These are phyloP conservation scores for Ogataea degrootiae DNA, from an alignment of 805 yeast genomes.

Conservation along the genomic window DNA sequence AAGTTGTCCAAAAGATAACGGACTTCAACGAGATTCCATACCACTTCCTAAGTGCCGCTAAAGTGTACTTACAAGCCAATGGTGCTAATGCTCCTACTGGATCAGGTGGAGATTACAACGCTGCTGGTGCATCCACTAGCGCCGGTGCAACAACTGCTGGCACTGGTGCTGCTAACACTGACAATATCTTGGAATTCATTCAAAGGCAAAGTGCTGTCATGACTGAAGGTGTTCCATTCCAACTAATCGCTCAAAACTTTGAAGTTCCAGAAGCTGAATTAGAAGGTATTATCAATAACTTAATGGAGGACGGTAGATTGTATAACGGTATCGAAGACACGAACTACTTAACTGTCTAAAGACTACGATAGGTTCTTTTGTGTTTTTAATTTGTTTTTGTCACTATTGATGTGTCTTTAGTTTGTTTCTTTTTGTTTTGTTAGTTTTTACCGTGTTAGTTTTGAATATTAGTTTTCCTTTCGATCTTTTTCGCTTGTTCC, in stretches of 20 bases:
- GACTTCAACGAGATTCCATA: constrained; percentile 67
- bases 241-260: constrained; percentile 54
- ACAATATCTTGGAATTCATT: constrained; percentile 44
- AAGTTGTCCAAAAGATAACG: constrained; percentile 49
- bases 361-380: constrained; percentile 1
- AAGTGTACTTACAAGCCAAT: constrained; percentile 50
- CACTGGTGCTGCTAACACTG: constrained; percentile 27
- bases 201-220: constrained; percentile 48
- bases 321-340: constrained; percentile 69
- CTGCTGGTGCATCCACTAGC: constrained; percentile 21
- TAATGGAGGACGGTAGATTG: constrained; percentile 64
- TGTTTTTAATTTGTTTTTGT: constrained; percentile 12
- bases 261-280: constrained; percentile 46
- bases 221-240: constrained; percentile 75
- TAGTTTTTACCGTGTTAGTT: too few species aligned
- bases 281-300: constrained; percentile 42
- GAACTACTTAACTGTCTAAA: constrained; percentile 48
- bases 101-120: constrained; percentile 6
- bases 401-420: constrained; percentile 1
- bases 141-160: constrained; percentile 24
- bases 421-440: too few species aligned
- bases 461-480: too few species aligned
- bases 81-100: constrained; percentile 32
- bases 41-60: constrained; percentile 62
- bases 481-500: too few species aligned